A percentile compares a stretch with the other conserved stretches of the same genome.
phyloP scores from a whole-genome alignment of 768 basidiomycete species.

The Lactarius sp. region DNA sequence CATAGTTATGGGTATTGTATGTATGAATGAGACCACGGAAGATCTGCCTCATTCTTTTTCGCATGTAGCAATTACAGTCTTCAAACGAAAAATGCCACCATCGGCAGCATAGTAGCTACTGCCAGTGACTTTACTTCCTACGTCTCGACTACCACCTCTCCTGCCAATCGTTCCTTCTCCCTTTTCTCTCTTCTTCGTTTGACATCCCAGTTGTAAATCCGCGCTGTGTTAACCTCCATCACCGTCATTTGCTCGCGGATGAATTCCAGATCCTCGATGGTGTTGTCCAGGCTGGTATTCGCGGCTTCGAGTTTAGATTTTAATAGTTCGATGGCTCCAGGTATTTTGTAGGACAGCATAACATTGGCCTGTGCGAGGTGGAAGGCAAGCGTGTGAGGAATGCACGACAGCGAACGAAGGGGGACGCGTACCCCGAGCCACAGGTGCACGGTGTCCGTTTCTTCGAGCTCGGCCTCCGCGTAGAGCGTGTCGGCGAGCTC shows the following conservation, averaged over 20 bases:
- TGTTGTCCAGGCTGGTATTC: constrained; percentile 56
- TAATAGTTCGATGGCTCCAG: constrained; percentile 70
- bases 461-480: constrained; percentile 84
- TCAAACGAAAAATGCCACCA: background rate
- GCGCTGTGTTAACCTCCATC: constrained; percentile 93
- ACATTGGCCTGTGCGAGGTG: constrained; percentile 73
- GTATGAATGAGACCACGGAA: background rate
- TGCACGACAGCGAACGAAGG: constrained; percentile 1
- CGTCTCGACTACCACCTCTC: background rate
- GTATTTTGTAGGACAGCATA: constrained; percentile 90
- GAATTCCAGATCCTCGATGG: constrained; percentile 87
- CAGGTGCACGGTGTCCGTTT: constrained; percentile 84
- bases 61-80: background rate
- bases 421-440: constrained; percentile 83
- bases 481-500: constrained; percentile 95
- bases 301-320: constrained; percentile 70
- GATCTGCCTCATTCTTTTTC: background rate
- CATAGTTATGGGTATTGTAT: background rate
- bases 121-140: background rate
- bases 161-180: constrained; percentile 12
- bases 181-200: constrained; percentile 60
- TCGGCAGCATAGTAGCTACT: background rate
- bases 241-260: constrained; percentile 91
- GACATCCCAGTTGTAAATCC: constrained; percentile 96
- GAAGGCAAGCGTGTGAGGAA: background rate